Base-by-base conservation (phyloP, 805 yeast genomes). In the Hermanozyma aechmeae region DNA sequence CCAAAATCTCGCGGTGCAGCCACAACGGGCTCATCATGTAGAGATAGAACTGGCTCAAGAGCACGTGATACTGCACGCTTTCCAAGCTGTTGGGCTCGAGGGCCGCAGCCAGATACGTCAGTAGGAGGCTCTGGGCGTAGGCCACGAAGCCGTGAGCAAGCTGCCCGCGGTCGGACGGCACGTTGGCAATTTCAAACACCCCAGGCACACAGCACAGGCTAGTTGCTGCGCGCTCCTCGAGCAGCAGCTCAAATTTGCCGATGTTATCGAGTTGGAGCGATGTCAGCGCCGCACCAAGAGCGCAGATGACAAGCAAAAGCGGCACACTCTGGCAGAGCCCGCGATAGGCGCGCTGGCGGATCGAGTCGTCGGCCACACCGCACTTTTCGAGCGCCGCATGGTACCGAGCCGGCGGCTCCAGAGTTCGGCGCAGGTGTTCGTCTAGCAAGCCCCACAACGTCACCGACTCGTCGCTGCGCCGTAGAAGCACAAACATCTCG, bases 261-360 rank as follows among this genome's bases (percentile, higher is more conserved):
- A 56, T 38, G 32, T 58, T 58, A 17, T 57, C 56, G 14, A 56
- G 37, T 29, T 52, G 56, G 5, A 56, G 41, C 2, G 56, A 48
- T 2, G 61, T 48, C 4, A 57, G 31, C 8, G 56, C 27, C 3
- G 46, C 42, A 7, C 64, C 64, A 24, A 57, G 34, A 7, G 59
- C 59, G 42, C 62, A 58, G 7, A 48, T 40, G 15, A 48, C 25
- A 4, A 53, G 28, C 3, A 58, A 27, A 2, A 51, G 25, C 0
- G 62, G 61, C 13, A 53, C 38, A 16, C 39, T 38, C 15, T 37
- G 34, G 25, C 56, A 48, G 15, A 51, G 34, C 7, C 25, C 27
- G 15, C 31, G 27, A 28, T 42, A 52, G 6, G 52, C 48, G 2
- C 31, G 29, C 12, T 45, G 44, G 15, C 48, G 38, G 17, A 40